Evolutionary conservation across 2,329 filamentous ascomycete genomes (phyloP).

Genomic region (Fusarium goolgardi): DNA sequence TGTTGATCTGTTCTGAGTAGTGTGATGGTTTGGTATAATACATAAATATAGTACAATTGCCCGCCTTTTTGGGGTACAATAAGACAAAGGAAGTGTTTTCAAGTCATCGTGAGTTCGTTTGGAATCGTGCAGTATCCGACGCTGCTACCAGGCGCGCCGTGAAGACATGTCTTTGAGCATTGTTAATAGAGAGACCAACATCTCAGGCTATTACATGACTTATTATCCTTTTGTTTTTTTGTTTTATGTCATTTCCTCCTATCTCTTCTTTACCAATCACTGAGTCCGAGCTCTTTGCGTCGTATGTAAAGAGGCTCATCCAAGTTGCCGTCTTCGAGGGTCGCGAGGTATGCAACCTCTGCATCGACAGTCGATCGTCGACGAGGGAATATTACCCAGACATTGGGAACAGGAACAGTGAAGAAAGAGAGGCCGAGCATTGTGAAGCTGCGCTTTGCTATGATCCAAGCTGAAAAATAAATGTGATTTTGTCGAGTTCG

Average conservation of each 20-base stretch:
- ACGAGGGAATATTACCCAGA: slow-evolving; percentile 32
- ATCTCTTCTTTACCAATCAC: slow-evolving; percentile 24
- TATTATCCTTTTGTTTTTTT: neutral
- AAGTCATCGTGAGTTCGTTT: slow-evolving; percentile 23
- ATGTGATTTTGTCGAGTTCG: neutral
- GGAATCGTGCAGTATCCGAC: slow-evolving; percentile 11
- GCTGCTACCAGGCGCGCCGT: slow-evolving; percentile 17
- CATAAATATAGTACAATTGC: neutral
- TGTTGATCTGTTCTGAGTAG: neutral
- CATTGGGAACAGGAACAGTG: slow-evolving; percentile 35
- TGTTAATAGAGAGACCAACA: neutral
- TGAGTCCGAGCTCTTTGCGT: slow-evolving; percentile 31
- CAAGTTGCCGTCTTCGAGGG: slow-evolving; percentile 35
- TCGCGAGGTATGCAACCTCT: slow-evolving; percentile 23
- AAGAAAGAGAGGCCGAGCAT: slow-evolving; percentile 44
- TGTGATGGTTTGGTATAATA: neutral
- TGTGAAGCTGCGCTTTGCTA: neutral
- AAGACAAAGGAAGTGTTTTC: slow-evolving; percentile 1
- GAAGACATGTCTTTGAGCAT: slow-evolving; percentile 2
- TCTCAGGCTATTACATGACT: neutral
- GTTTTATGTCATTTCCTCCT: neutral
- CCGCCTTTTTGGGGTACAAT: neutral
- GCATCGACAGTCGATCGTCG: slow-evolving; percentile 32
- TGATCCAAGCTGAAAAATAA: neutral
- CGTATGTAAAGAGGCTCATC: slow-evolving; percentile 33